These are phyloP conservation scores for Solanum verrucosum DNA, from an alignment of 257 asterid genomes.

Conservation along the genomic window DNA sequence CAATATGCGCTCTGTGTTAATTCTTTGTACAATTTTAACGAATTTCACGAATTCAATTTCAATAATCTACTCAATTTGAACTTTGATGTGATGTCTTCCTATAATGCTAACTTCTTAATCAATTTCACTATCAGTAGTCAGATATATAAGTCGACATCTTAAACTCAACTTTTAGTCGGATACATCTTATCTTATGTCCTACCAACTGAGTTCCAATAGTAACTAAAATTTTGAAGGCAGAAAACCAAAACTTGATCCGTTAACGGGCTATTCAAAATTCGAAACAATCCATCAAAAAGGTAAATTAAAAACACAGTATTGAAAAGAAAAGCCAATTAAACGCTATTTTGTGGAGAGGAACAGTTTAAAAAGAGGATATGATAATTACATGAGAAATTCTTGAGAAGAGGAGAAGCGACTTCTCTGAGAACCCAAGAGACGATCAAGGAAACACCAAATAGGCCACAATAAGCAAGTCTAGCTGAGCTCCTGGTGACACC, in stretches of 20 bases:
- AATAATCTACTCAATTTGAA: neutral
- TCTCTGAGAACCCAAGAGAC: slow-evolving; percentile 85
- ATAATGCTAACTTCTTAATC: neutral
- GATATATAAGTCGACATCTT: neutral
- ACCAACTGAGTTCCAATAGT: neutral
- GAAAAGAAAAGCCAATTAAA: neutral
- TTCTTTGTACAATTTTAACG: neutral
- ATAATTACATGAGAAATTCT: slow-evolving; percentile 53
- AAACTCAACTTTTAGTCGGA: neutral
- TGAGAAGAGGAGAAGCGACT: slow-evolving; percentile 65
- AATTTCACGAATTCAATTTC: neutral
- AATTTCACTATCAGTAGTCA: neutral
- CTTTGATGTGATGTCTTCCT: neutral
- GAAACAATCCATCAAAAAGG: neutral
- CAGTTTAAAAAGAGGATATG: neutral
- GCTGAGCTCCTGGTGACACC: slow-evolving; percentile 83
- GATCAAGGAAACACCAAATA: slow-evolving; percentile 69
- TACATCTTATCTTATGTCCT: neutral
- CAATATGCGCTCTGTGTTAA: neutral
- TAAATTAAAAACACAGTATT: neutral
- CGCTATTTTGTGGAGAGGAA: neutral
- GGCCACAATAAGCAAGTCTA: slow-evolving; percentile 71
- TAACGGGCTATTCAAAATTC: neutral
- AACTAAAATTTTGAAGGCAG: neutral
- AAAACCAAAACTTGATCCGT: neutral